Evolutionary conservation across 495 filamentous ascomycete genomes (phyloP).

Genomic region (Xylaria bambusicola): DNA sequence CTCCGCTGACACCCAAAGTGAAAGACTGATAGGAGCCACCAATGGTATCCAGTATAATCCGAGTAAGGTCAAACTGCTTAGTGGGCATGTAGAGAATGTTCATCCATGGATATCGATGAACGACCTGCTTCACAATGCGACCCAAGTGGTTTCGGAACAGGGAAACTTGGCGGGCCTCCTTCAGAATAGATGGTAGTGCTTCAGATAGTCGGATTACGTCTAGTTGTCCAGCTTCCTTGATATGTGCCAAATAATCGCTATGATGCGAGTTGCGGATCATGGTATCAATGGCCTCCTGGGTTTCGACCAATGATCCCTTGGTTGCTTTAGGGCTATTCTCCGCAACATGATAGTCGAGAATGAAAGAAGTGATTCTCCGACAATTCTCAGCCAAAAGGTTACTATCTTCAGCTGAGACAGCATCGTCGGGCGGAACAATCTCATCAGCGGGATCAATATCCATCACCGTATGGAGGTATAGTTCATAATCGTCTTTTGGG

Average conservation of each 20-base stretch:
- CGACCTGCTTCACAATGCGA: slow-evolving; percentile 41
- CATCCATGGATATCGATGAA: slow-evolving; percentile 45
- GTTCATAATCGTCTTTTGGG: slow-evolving; percentile 44
- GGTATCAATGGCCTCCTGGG: slow-evolving; percentile 27
- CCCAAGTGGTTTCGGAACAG: slow-evolving; percentile 38
- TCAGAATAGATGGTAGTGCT: slow-evolving; percentile 27
- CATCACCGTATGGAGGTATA: slow-evolving; percentile 44
- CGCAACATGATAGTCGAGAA: slow-evolving; percentile 2
- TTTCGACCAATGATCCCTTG: slow-evolving; percentile 33
- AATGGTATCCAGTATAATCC: slow-evolving; percentile 35
- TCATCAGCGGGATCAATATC: slow-evolving; percentile 45
- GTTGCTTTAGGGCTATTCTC: neutral
- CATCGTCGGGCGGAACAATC: slow-evolving; percentile 25
- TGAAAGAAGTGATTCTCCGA: slow-evolving; percentile 39
- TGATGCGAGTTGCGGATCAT: slow-evolving; percentile 39
- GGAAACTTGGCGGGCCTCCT: slow-evolving; percentile 33
- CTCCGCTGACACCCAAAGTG: slow-evolving; percentile 23
- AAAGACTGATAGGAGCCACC: slow-evolving; percentile 37
- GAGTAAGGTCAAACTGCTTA: slow-evolving; percentile 29
- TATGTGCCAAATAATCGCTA: slow-evolving; percentile 28
- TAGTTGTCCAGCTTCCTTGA: slow-evolving; percentile 27
- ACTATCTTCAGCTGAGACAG: neutral
- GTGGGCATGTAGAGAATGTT: slow-evolving; percentile 42
- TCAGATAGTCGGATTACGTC: slow-evolving; percentile 18
- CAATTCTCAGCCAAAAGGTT: slow-evolving; percentile 39